Percentiles rank a stretch among this genome's conserved stretches.
phyloP scores from a whole-genome alignment of 1,284 basidiomycete species.

The Cutaneotrichosporon sp. region DNA sequence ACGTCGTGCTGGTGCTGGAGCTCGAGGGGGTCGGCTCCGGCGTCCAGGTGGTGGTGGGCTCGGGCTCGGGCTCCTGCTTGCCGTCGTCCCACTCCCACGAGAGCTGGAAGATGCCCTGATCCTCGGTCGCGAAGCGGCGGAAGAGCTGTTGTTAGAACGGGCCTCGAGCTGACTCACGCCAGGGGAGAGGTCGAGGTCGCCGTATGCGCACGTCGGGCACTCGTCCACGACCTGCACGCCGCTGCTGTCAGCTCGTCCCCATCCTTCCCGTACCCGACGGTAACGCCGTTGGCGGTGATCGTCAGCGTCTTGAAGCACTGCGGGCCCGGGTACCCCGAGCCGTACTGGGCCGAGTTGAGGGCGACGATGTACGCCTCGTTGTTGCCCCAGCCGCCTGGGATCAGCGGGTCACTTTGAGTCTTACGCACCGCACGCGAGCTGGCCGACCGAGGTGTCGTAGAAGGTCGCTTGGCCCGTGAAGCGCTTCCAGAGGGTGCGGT shows the following conservation, averaged over 20 bases:
- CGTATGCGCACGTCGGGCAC: conserved; percentile 54
- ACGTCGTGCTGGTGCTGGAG: not conserved
- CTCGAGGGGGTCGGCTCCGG: not conserved
- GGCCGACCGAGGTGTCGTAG: not conserved
- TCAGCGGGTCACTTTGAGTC: not conserved
- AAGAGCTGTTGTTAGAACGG: conserved; percentile 7
- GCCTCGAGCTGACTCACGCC: not conserved
- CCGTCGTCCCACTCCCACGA: conserved; percentile 8
- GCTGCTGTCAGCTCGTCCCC: conserved; percentile 60
- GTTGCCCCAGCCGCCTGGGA: not conserved
- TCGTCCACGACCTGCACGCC: conserved; percentile 66
- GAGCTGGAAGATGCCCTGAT: not conserved
- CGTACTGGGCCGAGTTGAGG: conserved; percentile 39
- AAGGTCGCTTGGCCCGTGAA: not conserved
- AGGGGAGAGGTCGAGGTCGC: conserved; percentile 72
- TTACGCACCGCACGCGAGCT: not conserved
- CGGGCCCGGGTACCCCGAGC: conserved; percentile 60
- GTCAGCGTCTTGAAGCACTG: conserved; percentile 66
- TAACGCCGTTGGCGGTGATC: conserved; percentile 66
- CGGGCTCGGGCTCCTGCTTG: not conserved
- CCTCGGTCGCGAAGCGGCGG: conserved; percentile 10
- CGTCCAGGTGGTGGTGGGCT: not conserved
- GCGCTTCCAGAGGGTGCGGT: not conserved
- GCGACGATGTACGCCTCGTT: not conserved
- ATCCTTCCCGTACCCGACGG: conserved; percentile 23